Base-by-base conservation (phyloP, 2,329 filamentous ascomycete species). In the Hypoxylon sp. region DNA sequence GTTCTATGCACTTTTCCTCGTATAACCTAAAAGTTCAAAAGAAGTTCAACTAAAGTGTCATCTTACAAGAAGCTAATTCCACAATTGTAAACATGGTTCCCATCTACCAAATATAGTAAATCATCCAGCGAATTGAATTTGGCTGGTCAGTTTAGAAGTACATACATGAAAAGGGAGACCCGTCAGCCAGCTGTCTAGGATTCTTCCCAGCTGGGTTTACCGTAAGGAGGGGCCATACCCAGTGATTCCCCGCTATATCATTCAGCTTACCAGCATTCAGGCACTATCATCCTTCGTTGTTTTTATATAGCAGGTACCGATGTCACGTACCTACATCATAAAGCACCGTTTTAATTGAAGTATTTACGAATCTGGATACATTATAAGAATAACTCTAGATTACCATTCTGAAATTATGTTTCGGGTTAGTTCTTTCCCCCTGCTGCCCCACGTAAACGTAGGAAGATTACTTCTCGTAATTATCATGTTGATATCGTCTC, bases 341-440 rank as follows among this genome's bases (percentile, higher is more conserved):
- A 50, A 57, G 44, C 27, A 17, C 55, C 17, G 29, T 31, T n/a
- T 47, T 10, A 19, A 29, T 15, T 31, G 21, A 55, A 44, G 27
- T 51, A 6, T 60, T 35, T 46, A 17, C 24, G 13, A 46, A 31
- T 37, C 15, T 32, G 11, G 39, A 8, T 42, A 37, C 10, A 27
- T 35, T 2, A 32, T 42, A 19, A 24, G n/a, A 17, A 11, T 42
- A 29, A 10, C 29, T 39, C 24, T 29, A 6, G 21, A 52, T 15
- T 35, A 7, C 21, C 21, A 60, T 31, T 7, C 4, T 21, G 50
- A 69, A 46, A 46, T 42, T 48, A 75, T 75, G 74, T 75, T 74
- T 65, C 73, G 74, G 67, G 74, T 75, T 39, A 56, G 70, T 74
- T 35, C 7, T 7, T 3, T 17, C 11, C 42, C 27, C 27, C n/a